These are phyloP conservation scores for Auricularia sp. DNA, from an alignment of 768 basidiomycete species.

Conservation along the genomic window DNA sequence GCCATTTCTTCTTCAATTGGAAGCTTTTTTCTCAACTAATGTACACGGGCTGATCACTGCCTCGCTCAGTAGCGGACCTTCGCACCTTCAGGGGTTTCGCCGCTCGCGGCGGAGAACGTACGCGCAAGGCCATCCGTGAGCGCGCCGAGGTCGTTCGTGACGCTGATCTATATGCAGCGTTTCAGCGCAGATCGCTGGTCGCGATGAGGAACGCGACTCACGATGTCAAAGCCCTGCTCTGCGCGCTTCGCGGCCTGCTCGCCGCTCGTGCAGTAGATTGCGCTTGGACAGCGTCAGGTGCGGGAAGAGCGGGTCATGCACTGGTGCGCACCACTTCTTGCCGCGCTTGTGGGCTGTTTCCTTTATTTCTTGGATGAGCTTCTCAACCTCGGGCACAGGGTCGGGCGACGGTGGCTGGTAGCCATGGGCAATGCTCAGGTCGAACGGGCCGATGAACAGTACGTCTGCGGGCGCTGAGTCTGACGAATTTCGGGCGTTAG, in stretches of 20 bases:
- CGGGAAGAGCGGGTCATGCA: neutral
- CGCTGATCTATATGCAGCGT: neutral
- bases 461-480: slow-evolving; percentile 27
- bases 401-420: slow-evolving; percentile 53
- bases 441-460: slow-evolving; percentile 59
- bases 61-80: neutral
- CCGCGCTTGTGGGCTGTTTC: slow-evolving; percentile 38
- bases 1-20: too few relatives aligned
- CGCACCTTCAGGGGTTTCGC: neutral
- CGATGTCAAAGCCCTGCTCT: slow-evolving; percentile 43
- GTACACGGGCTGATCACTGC: too few relatives aligned
- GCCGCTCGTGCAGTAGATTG: slow-evolving; percentile 39
- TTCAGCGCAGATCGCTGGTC: neutral
- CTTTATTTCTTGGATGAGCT: slow-evolving; percentile 45
- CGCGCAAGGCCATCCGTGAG: neutral
- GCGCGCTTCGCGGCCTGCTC: slow-evolving; percentile 34
- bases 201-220: neutral
- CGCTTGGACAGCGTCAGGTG: slow-evolving; percentile 23
- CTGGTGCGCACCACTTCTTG: slow-evolving; percentile 50
- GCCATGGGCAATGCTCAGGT: slow-evolving; percentile 54
- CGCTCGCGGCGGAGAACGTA: neutral
- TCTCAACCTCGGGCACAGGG: slow-evolving; percentile 54
- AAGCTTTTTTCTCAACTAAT: too few relatives aligned
- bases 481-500: neutral
- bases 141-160: neutral